Conservation (phyloP, 192 early-diverging fungal species). For the Entomortierella beljakovae region DNA sequence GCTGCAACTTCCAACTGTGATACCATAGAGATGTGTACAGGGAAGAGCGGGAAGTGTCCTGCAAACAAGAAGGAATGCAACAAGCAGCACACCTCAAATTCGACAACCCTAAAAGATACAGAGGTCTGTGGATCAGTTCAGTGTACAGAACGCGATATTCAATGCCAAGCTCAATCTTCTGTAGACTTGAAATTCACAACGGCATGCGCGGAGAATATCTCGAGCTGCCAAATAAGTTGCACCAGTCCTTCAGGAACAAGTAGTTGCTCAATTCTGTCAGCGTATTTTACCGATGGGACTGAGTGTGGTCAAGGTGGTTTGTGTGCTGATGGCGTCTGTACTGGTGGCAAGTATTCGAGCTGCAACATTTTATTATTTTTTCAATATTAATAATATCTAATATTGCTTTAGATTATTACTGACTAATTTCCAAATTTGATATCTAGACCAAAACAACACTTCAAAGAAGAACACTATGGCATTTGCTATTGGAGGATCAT, state of each 20-base stretch:
- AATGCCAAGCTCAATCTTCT: conserved; percentile 27
- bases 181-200: background rate
- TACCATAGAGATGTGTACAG: conserved; percentile 23
- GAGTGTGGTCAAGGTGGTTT: conserved; percentile 25
- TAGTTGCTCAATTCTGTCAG: conserved; percentile 1
- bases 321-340: conserved; percentile 20
- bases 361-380: too few species aligned
- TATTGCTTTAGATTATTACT: background rate
- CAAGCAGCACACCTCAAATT: conserved; percentile 15
- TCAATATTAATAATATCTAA: too few species aligned
- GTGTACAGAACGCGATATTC: conserved; percentile 29
- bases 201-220: conserved; percentile 6
- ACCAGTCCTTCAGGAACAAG: background rate
- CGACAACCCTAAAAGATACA: background rate
- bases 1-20: conserved; percentile 14
- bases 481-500: conserved; percentile 20
- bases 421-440: background rate
- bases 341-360: conserved; percentile 26
- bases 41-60: conserved; percentile 37
- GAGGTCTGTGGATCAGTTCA: conserved; percentile 16
- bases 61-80: conserved; percentile 31
- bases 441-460: conserved; percentile 7
- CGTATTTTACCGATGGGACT: conserved; percentile 31
- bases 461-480: conserved; percentile 20
- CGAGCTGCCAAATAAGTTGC: conserved; percentile 27